phyloP scores from a whole-genome alignment of 2,329 filamentous ascomycete genomes.

The Hymenoscyphus infarciens region DNA sequence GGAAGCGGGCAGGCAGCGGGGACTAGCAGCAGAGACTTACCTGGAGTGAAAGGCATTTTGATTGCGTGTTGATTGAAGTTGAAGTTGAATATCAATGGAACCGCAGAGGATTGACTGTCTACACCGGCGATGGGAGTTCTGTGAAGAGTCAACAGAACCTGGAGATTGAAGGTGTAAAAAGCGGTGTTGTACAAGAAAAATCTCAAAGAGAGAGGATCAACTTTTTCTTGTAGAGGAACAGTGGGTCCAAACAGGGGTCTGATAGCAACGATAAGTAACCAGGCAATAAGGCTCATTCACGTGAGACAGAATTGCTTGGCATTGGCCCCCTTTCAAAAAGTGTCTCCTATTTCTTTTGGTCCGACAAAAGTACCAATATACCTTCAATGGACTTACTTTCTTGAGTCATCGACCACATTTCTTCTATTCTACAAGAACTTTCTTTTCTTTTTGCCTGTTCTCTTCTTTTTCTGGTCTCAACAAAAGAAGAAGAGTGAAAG shows the following conservation, averaged over 20 bases:
- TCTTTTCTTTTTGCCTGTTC: neutral
- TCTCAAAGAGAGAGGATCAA: neutral
- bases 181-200: slow-evolving; percentile 10
- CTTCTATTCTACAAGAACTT: neutral
- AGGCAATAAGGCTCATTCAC: neutral
- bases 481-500: neutral
- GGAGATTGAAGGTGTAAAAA: neutral
- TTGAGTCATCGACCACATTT: neutral
- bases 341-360: neutral
- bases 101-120: neutral
- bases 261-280: neutral
- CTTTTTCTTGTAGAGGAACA: neutral
- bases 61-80: slow-evolving; percentile 8
- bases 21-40: slow-evolving; percentile 20
- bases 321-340: neutral
- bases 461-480: neutral
- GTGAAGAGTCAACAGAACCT: slow-evolving; percentile 5
- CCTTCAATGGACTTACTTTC: neutral
- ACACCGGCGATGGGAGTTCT: neutral
- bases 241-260: neutral
- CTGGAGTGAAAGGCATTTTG: slow-evolving; percentile 54
- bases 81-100: neutral
- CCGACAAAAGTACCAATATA: neutral
- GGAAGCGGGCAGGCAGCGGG: neutral
- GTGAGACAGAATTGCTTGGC: neutral